Base-by-base conservation (phyloP, 106 monocot genomes). In the Dioscorea dumetorum region DNA sequence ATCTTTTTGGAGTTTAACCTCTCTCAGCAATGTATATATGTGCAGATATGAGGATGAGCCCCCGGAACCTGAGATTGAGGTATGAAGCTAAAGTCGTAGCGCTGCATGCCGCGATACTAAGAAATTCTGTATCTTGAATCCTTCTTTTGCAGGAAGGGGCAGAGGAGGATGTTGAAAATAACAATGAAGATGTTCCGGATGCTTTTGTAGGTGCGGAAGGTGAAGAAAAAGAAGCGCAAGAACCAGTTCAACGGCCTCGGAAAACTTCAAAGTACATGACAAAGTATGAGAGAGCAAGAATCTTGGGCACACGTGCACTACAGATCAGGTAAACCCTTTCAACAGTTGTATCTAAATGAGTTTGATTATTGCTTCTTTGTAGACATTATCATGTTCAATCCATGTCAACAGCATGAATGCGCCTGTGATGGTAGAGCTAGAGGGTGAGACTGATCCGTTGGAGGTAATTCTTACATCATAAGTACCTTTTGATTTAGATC, bases 31-130 rank as follows among this genome's bases (percentile, higher is more conserved):
- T 54, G 5, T 23, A n/a, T 15, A n/a, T 54, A 51, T 41, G 0
- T 72, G 57, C 78, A 95, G 91, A 52, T 95, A 91, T 22, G 94
- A 95, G 50, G 88, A 95, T 83, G 94, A 95, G 66, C 94, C 94
- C 12, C 91, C 91, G 23, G 94, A 95, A 64, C 94, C 94, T 49
- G 94, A 95, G 72, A 74, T 95, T 49, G 94, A 95, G 78, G 87
- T 90, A 41, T 41, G 72, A 63, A 32, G 5, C 5, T 9, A 65
- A n/a, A n/a, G 22, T 14, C 24, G 34, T 23, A 17, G 10, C 10
- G 41, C 14, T 70, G 49, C 41, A 48, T 12, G 48, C 0, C 63
- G 11, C n/a, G 12, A 48, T 17, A n/a, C 17, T 49, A n/a, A 16
- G 22, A 19, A 48, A 21, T 15, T 10, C 20, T 19, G 49, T 14